Conservation (phyloP, 2,329 filamentous ascomycete genomes). For the Coniochaeta hoffmannii region DNA sequence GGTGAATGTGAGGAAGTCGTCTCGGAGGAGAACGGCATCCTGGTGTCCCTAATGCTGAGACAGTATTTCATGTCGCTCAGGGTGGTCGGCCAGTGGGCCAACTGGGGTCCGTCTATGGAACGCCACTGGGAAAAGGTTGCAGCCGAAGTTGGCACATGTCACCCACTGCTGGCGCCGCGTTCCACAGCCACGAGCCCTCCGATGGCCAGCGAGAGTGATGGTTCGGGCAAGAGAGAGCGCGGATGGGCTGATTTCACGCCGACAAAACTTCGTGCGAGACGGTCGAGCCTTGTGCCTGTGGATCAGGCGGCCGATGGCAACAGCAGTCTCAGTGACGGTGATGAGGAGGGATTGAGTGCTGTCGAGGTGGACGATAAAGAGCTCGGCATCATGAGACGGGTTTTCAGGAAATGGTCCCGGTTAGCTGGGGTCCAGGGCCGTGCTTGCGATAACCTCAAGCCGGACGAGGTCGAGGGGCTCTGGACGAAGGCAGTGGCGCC, state of each 20-base stretch:
- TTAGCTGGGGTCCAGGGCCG: constrained; percentile 53
- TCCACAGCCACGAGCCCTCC: constrained; percentile 5
- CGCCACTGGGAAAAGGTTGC: constrained; percentile 62
- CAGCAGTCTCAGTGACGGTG: constrained; percentile 17
- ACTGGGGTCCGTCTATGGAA: constrained; percentile 55
- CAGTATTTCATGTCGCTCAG: constrained; percentile 89
- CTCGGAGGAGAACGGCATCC: constrained; percentile 76
- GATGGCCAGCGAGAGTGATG: constrained; percentile 14
- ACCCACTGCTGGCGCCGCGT: constrained; percentile 36
- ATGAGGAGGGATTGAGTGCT: constrained; percentile 17
- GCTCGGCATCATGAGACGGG: constrained; percentile 58
- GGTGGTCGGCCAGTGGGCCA: constrained; percentile 71
- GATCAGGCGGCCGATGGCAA: constrained; percentile 37
- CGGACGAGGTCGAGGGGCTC: constrained; percentile 54
- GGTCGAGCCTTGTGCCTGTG: constrained; percentile 24
- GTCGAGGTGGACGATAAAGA: constrained; percentile 36
- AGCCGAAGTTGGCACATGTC: constrained; percentile 45
- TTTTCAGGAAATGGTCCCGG: constrained; percentile 66
- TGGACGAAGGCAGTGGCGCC: constrained; percentile 81
- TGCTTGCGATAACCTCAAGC: constrained; percentile 46
- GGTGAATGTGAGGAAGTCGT: constrained; percentile 72
- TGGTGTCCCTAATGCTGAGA: constrained; percentile 78
- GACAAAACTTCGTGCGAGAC: constrained; percentile 25
- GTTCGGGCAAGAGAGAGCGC: constrained; percentile 8
- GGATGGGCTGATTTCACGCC: constrained; percentile 32